phyloP scores from a whole-genome alignment of 176 grass and related monocot genomes.

The Olyra latifolia region DNA sequence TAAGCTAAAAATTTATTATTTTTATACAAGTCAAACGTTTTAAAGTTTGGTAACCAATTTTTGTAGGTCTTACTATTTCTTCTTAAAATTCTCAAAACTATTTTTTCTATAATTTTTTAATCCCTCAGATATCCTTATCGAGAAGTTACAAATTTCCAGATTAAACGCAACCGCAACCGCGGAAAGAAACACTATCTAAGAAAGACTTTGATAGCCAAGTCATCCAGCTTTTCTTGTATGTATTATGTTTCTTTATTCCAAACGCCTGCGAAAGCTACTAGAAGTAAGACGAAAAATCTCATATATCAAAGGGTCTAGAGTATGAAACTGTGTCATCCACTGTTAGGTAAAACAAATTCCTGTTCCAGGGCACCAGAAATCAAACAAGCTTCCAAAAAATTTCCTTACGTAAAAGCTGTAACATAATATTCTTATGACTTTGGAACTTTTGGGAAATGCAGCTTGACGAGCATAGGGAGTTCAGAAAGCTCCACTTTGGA shows the following conservation, averaged over 20 bases:
- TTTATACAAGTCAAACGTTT: too few species aligned
- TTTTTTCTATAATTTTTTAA: too few species aligned
- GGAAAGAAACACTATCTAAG: too few species aligned
- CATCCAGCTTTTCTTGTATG: neutral
- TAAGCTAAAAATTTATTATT: too few species aligned
- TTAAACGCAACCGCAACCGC: too few species aligned
- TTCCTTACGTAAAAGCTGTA: neutral
- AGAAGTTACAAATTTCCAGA: too few species aligned
- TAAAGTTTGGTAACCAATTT: too few species aligned
- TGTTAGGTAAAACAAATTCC: neutral
- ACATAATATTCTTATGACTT: neutral
- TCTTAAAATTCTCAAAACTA: too few species aligned
- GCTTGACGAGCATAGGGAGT: conserved; percentile 67
- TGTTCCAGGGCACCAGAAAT: neutral
- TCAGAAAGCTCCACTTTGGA: conserved; percentile 76
- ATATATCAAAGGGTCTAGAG: neutral
- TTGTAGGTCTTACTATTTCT: too few species aligned
- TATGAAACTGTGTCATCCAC: neutral
- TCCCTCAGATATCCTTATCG: too few species aligned
- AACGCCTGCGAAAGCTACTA: neutral
- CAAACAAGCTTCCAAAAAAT: conserved; percentile 10
- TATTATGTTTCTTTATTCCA: neutral
- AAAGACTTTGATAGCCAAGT: neutral
- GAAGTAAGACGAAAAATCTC: neutral
- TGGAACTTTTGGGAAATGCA: conserved; percentile 60